A percentile compares a stretch with the other conserved stretches of the same genome.
These are phyloP conservation scores for Candida lessepsii DNA, from an alignment of 805 yeast species.

Conservation along the genomic window DNA sequence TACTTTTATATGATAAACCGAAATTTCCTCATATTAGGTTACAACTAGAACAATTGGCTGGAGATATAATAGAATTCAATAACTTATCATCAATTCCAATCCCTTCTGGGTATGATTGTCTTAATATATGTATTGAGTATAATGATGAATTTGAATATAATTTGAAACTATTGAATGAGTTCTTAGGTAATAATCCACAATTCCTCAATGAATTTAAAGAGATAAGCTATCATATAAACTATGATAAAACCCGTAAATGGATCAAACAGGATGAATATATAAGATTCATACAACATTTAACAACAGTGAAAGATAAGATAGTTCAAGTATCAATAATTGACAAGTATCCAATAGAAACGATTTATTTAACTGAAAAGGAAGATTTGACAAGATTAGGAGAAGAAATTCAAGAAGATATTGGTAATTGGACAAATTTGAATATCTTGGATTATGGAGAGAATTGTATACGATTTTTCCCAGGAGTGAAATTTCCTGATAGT, in stretches of 20 bases:
- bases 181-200: constrained; percentile 19
- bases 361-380: constrained; percentile 32
- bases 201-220: constrained; percentile 19
- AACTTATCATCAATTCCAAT: constrained; percentile 1
- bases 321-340: constrained; percentile 38
- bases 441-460: constrained; percentile 39
- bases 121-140: constrained; percentile 34
- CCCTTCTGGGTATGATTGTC: constrained; percentile 15
- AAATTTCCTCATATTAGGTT: constrained; percentile 22
- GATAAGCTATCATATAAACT: constrained; percentile 36
- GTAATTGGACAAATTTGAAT: constrained; percentile 32
- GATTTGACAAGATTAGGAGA: constrained; percentile 33
- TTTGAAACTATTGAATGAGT: constrained; percentile 20
- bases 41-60: constrained; percentile 25
- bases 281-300: constrained; percentile 23
- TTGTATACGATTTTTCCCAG: constrained; percentile 37
- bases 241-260: constrained; percentile 30
- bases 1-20: constrained; percentile 27
- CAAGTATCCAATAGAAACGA: constrained; percentile 19
- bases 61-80: constrained; percentile 11
- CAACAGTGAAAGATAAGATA: constrained; percentile 27
- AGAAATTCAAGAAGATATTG: constrained; percentile 37
- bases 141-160: constrained; percentile 27
- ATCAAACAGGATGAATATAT: constrained; percentile 26
- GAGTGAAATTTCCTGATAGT: constrained; percentile 37